Evolutionary conservation across 768 basidiomycete genomes (phyloP).

Genomic region (Pisolithus tinctorius): DNA sequence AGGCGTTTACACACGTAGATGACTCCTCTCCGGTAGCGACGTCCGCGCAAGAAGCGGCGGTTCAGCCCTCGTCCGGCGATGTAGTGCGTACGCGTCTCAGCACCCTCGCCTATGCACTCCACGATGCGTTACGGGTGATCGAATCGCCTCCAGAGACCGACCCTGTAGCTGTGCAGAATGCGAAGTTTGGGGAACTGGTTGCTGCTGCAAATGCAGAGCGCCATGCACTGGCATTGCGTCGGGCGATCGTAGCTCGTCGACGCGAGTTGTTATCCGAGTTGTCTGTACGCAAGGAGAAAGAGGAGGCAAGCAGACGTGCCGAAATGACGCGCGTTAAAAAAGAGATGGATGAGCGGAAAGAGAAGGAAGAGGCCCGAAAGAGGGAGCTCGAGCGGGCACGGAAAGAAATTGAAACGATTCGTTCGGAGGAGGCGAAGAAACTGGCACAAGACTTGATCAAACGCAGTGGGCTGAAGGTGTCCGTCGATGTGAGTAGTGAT

Average conservation of each 20-base stretch:
- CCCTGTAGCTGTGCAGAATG: conserved; percentile 37
- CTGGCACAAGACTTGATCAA: conserved; percentile 79
- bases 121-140: conserved; percentile 58
- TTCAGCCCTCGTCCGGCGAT: conserved; percentile 69
- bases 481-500: conserved; percentile 52
- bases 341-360: conserved; percentile 57
- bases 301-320: conserved; percentile 73
- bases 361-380: conserved; percentile 51
- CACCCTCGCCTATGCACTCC: conserved; percentile 64
- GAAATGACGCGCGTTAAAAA: conserved; percentile 60
- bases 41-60: conserved; percentile 33
- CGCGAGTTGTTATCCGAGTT: conserved; percentile 82
- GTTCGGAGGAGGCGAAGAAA: conserved; percentile 74
- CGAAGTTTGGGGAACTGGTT: conserved; percentile 55
- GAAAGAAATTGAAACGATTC: conserved; percentile 55
- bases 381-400: conserved; percentile 76
- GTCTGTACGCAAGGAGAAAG: conserved; percentile 79
- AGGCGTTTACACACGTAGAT: conserved; percentile 48
- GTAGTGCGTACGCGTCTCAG: conserved; percentile 75
- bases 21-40: conserved; percentile 21
- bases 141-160: conserved; percentile 42
- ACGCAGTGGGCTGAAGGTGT: conserved; percentile 66
- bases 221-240: conserved; percentile 65
- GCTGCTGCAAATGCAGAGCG: conserved; percentile 65
- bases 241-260: conserved; percentile 80